phyloP scores from a whole-genome alignment of 805 yeast species.

The Candida tammaniensis region DNA sequence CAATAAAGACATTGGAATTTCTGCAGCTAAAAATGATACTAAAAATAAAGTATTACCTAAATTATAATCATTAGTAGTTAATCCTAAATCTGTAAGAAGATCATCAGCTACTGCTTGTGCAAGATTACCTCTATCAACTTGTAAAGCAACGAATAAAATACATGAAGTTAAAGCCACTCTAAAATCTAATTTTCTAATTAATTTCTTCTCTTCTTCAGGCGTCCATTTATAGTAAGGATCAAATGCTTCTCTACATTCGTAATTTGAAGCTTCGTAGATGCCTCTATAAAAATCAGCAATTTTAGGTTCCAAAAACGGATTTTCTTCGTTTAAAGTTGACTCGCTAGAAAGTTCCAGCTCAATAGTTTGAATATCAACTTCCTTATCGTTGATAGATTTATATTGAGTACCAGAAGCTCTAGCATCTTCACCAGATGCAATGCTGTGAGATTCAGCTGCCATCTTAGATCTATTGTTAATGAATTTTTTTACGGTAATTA shows the following conservation, averaged over 20 bases:
- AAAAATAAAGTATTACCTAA: constrained; percentile 40
- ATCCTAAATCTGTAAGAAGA: constrained; percentile 27
- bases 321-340: constrained; percentile 2
- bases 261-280: constrained; percentile 27
- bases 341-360: too few relatives aligned
- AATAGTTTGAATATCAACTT: too few relatives aligned
- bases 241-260: constrained; percentile 32
- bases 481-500: too few relatives aligned
- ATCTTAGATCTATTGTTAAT: too few relatives aligned
- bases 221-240: constrained; percentile 37
- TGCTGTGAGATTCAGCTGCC: too few relatives aligned
- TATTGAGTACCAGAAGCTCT: too few relatives aligned
- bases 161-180: constrained; percentile 22
- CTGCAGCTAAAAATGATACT: constrained; percentile 40
- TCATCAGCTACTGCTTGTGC: constrained; percentile 22
- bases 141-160: constrained; percentile 21
- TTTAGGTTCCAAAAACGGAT: constrained; percentile 26
- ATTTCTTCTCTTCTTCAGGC: constrained; percentile 26
- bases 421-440: too few relatives aligned
- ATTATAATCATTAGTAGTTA: constrained; percentile 38
- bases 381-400: too few relatives aligned
- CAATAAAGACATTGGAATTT: constrained; percentile 59
- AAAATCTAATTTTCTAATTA: constrained; percentile 18
- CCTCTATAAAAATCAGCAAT: constrained; percentile 28
- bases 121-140: constrained; percentile 23